Evolutionary conservation across 2,329 filamentous ascomycete genomes (phyloP).

Genomic region (Penicillium sp.): DNA sequence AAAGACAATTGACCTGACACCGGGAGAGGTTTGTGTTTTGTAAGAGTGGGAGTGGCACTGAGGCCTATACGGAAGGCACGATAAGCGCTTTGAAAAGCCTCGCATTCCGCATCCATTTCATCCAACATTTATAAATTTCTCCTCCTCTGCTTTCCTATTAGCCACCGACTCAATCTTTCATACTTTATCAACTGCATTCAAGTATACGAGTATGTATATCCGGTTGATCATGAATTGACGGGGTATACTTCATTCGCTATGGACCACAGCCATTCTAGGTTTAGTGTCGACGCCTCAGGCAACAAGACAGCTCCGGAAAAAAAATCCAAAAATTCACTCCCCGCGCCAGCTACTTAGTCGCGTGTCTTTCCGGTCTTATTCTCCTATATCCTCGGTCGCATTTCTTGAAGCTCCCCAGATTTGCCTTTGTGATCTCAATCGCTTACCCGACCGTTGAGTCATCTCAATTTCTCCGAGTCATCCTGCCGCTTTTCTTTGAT

Average conservation of each 20-base stretch:
- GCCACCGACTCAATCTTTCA: too few relatives aligned
- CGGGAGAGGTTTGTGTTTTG: background rate
- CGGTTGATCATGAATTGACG: background rate
- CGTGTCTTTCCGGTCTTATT: background rate
- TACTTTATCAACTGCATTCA: too few relatives aligned
- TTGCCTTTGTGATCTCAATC: background rate
- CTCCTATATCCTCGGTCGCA: background rate
- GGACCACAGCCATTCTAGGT: background rate
- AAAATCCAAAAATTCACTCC: conserved; percentile 23
- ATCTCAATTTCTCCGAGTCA: background rate
- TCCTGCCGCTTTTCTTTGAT: conserved; percentile 1
- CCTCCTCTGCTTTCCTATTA: too few relatives aligned
- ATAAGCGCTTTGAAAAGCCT: background rate
- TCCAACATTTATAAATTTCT: too few relatives aligned
- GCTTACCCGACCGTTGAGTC: conserved; percentile 3
- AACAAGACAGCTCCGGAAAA: conserved; percentile 16
- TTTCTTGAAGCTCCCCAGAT: background rate
- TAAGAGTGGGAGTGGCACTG: background rate
- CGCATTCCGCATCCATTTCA: too few relatives aligned
- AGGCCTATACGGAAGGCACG: background rate
- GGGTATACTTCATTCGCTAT: background rate
- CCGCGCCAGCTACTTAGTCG: conserved; percentile 17
- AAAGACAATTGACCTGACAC: background rate
- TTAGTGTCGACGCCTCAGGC: conserved; percentile 19
- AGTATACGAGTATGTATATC: too few relatives aligned